Evolutionary conservation across 2,329 filamentous ascomycete genomes (phyloP), one percentile per base, ranked within the genome.

Genomic region (Ilyonectria mors-panacis): DNA sequence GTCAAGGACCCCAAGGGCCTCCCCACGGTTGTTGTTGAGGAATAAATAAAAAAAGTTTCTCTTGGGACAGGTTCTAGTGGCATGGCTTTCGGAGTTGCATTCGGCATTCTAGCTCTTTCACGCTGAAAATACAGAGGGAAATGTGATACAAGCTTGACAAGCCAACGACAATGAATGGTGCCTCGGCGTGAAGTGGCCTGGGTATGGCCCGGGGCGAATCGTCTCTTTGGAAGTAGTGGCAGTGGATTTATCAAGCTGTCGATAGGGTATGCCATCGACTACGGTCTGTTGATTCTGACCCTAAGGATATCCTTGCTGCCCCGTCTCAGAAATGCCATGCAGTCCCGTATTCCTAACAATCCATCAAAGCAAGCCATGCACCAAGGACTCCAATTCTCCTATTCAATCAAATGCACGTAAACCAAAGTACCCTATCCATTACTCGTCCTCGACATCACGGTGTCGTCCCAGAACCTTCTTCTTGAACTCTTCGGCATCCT

Each of bases 1-100:
- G 95, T 98, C 84, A 97, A 98, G 94, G 93, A 97, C 87, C 91
- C 94, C 86, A 98, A 98, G 94, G 95, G 96, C 85, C 92, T 99
- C 79, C 91, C 93, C 83, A 99, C 96, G 78, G 91, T 93, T 79
- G 89, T 97, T 80, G 95, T 99, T 74, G 90, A 92, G 86, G 89
- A 92, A 82, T 89, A 91, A 87, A 81, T 78, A 77, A 80, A 78
- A 78, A 70, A 76, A 75, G 63, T 77, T 75, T 80, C 76, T 78
- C 73, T 78, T 78, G 78, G 80, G 79, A 81, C 80, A 80, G 80
- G 79, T 81, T 82, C 75, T 81, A 77, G 80, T 78, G 79, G 80
- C 79, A 82, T 81, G 81, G 82, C 81, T 83, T 83, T 82, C 77
- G 81, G 82, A 83, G 81, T 83, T 84, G 82, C 80, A 81, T 79